phyloP scores from a whole-genome alignment of 768 basidiomycete genomes.

The Pholiota molesta region DNA sequence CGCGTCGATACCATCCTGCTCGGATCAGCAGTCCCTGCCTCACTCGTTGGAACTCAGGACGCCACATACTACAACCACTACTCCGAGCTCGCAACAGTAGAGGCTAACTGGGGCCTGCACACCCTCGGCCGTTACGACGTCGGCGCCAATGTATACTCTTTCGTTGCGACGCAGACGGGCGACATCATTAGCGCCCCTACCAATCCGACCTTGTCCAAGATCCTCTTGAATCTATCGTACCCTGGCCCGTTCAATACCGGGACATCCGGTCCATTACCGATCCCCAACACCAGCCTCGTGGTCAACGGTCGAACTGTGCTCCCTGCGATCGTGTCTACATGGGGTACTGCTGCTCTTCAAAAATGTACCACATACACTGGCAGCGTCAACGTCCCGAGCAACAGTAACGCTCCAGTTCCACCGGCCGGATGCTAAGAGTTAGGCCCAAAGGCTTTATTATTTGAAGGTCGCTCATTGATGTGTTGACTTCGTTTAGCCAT shows the following conservation, averaged over 20 bases:
- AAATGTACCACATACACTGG: constrained; percentile 27
- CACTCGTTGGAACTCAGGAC: constrained; percentile 48
- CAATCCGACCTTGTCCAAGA: constrained; percentile 6
- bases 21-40: constrained; percentile 45
- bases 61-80: constrained; percentile 64
- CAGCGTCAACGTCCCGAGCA: constrained; percentile 21
- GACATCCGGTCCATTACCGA: constrained; percentile 16
- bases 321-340: constrained; percentile 23
- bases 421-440: constrained; percentile 7
- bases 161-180: constrained; percentile 49
- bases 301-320: constrained; percentile 28
- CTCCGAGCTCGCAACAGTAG: constrained; percentile 54
- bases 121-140: constrained; percentile 63
- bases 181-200: constrained; percentile 35
- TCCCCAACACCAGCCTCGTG: constrained; percentile 29
- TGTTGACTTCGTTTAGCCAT: too few relatives aligned
- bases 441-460: too few relatives aligned
- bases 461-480: too few relatives aligned
- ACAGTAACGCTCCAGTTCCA: constrained; percentile 19
- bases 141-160: constrained; percentile 57
- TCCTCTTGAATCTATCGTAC: constrained; percentile 28
- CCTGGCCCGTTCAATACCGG: constrained; percentile 29
- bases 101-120: constrained; percentile 64
- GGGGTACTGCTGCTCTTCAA: constrained; percentile 26
- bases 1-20: constrained; percentile 45